Conservation (phyloP, 177 flowering plant genomes). For the Vitis hybrid region DNA sequence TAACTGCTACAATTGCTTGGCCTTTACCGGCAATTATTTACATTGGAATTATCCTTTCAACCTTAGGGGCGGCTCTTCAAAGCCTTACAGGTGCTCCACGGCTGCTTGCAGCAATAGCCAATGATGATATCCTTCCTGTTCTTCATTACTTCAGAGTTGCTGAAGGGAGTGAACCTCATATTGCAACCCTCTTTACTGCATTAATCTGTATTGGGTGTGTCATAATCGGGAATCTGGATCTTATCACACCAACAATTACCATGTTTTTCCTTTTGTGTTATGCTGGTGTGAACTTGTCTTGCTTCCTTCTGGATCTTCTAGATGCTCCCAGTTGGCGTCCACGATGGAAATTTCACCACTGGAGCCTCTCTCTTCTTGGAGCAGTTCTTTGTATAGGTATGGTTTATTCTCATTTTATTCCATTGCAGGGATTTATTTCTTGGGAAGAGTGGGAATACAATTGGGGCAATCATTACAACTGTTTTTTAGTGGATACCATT, state of each 20-base stretch:
- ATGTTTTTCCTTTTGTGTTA: slow-evolving; percentile 98
- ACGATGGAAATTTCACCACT: slow-evolving; percentile 97
- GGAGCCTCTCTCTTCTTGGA: slow-evolving; percentile 97
- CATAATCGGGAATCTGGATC: slow-evolving; percentile 91
- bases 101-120: slow-evolving; percentile 96
- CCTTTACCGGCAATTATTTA: slow-evolving; percentile 84
- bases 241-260: slow-evolving; percentile 90
- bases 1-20: slow-evolving; percentile 97
- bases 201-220: slow-evolving; percentile 89
- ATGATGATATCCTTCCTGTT: slow-evolving; percentile 96
- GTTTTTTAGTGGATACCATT: neutral
- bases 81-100: slow-evolving; percentile 98
- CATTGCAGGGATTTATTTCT: neutral
- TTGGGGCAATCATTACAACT: neutral
- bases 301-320: slow-evolving; percentile 97
- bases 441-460: neutral
- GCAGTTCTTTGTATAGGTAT: slow-evolving; percentile 87
- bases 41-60: slow-evolving; percentile 91
- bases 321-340: slow-evolving; percentile 99
- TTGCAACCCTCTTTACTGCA: slow-evolving; percentile 94
- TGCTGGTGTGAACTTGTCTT: slow-evolving; percentile 94
- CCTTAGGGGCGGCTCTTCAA: slow-evolving; percentile 98
- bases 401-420: slow-evolving; percentile 8
- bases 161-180: slow-evolving; percentile 83
- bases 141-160: slow-evolving; percentile 94